phyloP scores from a whole-genome alignment of 345 rosid genomes.

The Angophora floribunda region DNA sequence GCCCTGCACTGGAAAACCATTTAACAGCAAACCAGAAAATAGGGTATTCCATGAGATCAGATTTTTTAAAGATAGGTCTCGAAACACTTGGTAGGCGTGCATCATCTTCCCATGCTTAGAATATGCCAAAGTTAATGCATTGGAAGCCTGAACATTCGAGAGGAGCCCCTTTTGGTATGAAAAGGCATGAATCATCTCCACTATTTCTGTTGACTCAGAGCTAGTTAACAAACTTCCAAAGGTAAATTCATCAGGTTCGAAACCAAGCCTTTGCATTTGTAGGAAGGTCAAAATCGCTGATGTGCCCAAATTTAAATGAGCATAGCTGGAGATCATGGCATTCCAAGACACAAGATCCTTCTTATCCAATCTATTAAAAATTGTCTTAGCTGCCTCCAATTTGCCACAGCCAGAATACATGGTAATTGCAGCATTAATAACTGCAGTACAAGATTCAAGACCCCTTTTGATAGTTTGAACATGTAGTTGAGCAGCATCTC shows the following conservation, averaged over 20 bases:
- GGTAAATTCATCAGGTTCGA: constrained; percentile 60
- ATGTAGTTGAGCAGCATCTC: constrained; percentile 33
- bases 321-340: constrained; percentile 52
- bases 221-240: constrained; percentile 60
- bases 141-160: constrained; percentile 47
- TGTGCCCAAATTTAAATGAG: constrained; percentile 25
- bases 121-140: constrained; percentile 59
- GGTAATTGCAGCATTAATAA: constrained; percentile 47
- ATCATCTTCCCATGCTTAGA: constrained; percentile 40
- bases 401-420: constrained; percentile 49
- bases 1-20: constrained; percentile 34
- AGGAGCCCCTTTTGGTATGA: constrained; percentile 33
- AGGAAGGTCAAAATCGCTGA: constrained; percentile 32
- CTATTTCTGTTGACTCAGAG: constrained; percentile 21
- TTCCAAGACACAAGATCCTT: constrained; percentile 81
- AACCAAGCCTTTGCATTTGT: constrained; percentile 38
- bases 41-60: constrained; percentile 67
- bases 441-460: constrained; percentile 35
- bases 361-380: constrained; percentile 39
- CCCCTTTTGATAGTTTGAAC: constrained; percentile 47
- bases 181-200: constrained; percentile 45
- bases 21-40: constrained; percentile 45
- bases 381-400: constrained; percentile 12
- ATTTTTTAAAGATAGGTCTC: constrained; percentile 21
- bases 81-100: constrained; percentile 37